Conservation (phyloP, 345 rosid species). For the Corymbia maculata region DNA sequence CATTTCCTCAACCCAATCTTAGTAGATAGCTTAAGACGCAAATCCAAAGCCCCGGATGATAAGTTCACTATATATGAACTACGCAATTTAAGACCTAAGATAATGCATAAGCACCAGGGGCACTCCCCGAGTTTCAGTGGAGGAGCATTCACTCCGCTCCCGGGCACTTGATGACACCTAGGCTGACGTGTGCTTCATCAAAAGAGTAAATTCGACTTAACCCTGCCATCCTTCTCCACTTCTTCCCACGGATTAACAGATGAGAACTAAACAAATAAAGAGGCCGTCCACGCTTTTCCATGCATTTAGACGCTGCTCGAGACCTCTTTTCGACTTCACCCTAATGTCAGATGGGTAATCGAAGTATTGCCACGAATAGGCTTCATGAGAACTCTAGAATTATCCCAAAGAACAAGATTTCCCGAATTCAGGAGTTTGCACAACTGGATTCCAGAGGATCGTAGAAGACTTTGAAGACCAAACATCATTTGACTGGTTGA, state of each 20-base stretch:
- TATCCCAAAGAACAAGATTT: slow-evolving; percentile 15
- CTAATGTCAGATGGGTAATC: slow-evolving; percentile 19
- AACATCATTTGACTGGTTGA: neutral
- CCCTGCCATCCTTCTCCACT: slow-evolving; percentile 8
- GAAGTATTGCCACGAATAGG: slow-evolving; percentile 27
- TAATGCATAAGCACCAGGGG: too few species aligned
- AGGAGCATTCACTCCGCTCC: neutral
- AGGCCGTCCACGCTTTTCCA: slow-evolving; percentile 22
- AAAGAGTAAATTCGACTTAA: neutral
- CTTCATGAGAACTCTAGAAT: neutral
- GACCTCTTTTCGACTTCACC: neutral
- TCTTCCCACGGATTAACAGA: slow-evolving; percentile 14
- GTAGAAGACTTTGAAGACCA: slow-evolving; percentile 18
- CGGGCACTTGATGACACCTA: neutral
- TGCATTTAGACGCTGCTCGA: neutral
- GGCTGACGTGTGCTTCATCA: neutral
- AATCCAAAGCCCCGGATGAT: neutral
- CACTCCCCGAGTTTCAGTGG: neutral
- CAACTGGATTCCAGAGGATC: neutral
- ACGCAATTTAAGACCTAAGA: too few species aligned
- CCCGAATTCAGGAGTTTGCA: slow-evolving; percentile 20
- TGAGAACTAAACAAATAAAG: neutral
- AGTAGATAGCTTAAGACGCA: neutral
- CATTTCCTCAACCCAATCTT: neutral
- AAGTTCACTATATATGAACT: too few species aligned